These are phyloP conservation scores for Cutaneotrichosporon sp. DNA, from an alignment of 1,284 basidiomycete species.

Conservation along the genomic window DNA sequence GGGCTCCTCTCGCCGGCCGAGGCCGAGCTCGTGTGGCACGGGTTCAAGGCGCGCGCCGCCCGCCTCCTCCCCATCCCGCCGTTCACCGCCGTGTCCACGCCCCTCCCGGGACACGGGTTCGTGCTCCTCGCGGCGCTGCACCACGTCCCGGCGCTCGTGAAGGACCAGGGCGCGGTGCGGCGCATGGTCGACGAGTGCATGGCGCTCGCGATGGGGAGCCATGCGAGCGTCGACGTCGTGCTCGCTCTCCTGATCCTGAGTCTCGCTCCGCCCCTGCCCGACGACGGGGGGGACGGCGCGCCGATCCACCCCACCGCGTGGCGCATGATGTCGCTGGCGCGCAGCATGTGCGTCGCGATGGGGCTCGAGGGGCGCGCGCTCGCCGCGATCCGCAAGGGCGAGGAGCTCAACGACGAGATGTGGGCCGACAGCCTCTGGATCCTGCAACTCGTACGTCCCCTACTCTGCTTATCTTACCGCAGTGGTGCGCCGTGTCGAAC, in stretches of 20 bases:
- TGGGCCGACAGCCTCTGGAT: conserved; percentile 16
- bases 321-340: conserved; percentile 34
- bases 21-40: conserved; percentile 37
- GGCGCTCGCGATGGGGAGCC: conserved; percentile 29
- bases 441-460: conserved; percentile 16
- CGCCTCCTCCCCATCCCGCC: conserved; percentile 33
- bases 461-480: no score
- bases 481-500: conserved; percentile 24
- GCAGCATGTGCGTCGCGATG: conserved; percentile 30
- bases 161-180: not conserved
- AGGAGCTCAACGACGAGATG: conserved; percentile 16
- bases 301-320: conserved; percentile 21
- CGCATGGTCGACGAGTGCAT: conserved; percentile 31
- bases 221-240: conserved; percentile 30
- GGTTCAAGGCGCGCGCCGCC: conserved; percentile 37
- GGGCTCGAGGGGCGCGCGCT: conserved; percentile 22
- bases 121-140: conserved; percentile 33
- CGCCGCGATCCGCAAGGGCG: conserved; percentile 8
- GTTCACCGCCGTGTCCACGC: conserved; percentile 30
- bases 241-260: conserved; percentile 36
- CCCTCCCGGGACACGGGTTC: conserved; percentile 35
- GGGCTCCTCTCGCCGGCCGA: conserved; percentile 25
- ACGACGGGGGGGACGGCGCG: conserved; percentile 3
- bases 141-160: conserved; percentile 22
- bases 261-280: conserved; percentile 22